Percentiles rank a stretch among this genome's conserved stretches.
Evolutionary conservation across 1,139 yeast species (phyloP).

Genomic region (Pichiaceae sp.): DNA sequence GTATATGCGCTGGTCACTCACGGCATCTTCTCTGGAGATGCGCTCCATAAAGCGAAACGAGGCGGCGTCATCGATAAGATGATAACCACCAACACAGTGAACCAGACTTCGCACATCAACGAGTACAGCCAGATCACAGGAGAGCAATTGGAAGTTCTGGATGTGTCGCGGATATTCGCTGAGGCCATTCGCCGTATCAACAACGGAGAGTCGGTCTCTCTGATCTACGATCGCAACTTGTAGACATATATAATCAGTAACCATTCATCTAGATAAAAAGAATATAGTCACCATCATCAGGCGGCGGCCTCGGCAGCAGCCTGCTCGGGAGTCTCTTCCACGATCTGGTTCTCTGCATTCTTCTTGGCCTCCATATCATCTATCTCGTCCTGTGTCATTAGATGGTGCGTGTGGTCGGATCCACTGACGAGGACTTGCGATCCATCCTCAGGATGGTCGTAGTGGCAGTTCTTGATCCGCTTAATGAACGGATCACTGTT

Average conservation of each 20-base stretch:
- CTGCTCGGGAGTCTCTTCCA: conserved; percentile 7
- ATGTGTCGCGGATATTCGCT: conserved; percentile 80
- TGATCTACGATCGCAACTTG: conserved; percentile 88
- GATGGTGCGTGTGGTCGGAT: conserved; percentile 38
- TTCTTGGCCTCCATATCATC: conserved; percentile 33
- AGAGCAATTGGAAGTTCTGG: conserved; percentile 69
- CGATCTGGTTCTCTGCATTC: conserved; percentile 22
- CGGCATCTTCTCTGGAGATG: conserved; percentile 90
- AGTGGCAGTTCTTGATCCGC: conserved; percentile 38
- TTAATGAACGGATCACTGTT: conserved; percentile 64
- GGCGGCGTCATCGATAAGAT: conserved; percentile 68
- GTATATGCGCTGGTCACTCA: conserved; percentile 90
- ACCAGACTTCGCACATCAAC: conserved; percentile 56
- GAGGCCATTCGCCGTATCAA: conserved; percentile 94
- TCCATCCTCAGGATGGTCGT: conserved; percentile 7
- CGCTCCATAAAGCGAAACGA: conserved; percentile 59
- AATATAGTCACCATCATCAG: no score
- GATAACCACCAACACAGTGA: conserved; percentile 89
- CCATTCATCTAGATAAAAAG: no score
- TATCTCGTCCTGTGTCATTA: conserved; percentile 45
- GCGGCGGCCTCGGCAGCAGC: conserved; percentile 14
- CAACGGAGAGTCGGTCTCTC: conserved; percentile 92
- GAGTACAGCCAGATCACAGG: conserved; percentile 50
- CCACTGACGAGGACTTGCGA: conserved; percentile 13
- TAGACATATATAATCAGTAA: neutral